These are phyloP conservation scores for Lantana camara DNA, from an alignment of 257 asterid genomes.

Conservation along the genomic window DNA sequence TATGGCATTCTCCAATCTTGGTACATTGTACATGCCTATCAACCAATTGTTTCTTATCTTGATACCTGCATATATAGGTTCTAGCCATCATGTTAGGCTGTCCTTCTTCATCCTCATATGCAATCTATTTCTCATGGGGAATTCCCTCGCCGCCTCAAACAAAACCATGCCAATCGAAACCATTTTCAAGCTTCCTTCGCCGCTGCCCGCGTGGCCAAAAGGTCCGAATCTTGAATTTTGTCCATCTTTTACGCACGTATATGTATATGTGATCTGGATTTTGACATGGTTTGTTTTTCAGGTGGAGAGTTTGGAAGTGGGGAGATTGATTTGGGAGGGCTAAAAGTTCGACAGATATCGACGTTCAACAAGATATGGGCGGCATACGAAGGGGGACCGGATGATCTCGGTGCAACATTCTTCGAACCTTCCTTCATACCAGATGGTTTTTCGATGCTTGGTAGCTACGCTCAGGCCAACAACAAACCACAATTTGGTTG, in stretches of 20 bases:
- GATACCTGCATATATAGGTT: not conserved
- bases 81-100: not conserved
- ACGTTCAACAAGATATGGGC: conserved; percentile 58
- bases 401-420: conserved; percentile 66
- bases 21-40: conserved; percentile 19
- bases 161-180: conserved; percentile 57
- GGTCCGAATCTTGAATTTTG: conserved; percentile 33
- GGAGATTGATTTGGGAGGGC: conserved; percentile 76
- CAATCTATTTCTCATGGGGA: conserved; percentile 44
- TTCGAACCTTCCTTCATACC: conserved; percentile 77
- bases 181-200: conserved; percentile 65
- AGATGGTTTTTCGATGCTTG: conserved; percentile 84
- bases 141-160: conserved; percentile 28
- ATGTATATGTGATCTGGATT: no score
- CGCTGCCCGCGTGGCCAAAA: conserved; percentile 64
- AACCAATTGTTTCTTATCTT: conserved; percentile 22
- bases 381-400: conserved; percentile 51
- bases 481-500: conserved; percentile 67
- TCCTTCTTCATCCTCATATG: conserved; percentile 5
- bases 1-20: conserved; percentile 10
- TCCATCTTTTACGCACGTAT: not conserved
- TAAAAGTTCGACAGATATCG: conserved; percentile 51
- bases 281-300: not conserved
- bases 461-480: conserved; percentile 74
- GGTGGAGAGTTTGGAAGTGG: conserved; percentile 71